phyloP scores from a whole-genome alignment of 192 early-diverging fungal species.

The Backusella circina region DNA sequence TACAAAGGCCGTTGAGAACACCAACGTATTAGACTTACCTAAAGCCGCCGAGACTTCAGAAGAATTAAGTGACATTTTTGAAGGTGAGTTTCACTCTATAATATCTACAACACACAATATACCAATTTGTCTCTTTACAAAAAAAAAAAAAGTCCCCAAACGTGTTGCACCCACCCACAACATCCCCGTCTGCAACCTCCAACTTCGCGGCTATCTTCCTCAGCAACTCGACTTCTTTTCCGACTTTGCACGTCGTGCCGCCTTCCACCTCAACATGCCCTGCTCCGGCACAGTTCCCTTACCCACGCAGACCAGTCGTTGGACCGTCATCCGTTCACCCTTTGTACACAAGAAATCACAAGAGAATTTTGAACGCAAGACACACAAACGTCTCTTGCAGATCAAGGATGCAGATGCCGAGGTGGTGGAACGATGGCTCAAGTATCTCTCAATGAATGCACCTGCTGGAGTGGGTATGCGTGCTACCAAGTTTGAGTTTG shows the following conservation, averaged over 20 bases:
- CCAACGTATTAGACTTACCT: constrained; percentile 4
- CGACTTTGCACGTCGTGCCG: constrained; percentile 82
- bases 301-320: constrained; percentile 69
- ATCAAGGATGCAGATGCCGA: constrained; percentile 75
- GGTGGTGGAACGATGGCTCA: constrained; percentile 70
- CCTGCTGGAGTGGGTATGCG: constrained; percentile 85
- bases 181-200: constrained; percentile 70
- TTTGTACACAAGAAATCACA: constrained; percentile 96
- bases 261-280: constrained; percentile 68
- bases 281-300: constrained; percentile 68
- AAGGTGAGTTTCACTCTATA: constrained; percentile 8
- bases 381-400: constrained; percentile 77
- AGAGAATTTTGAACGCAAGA: constrained; percentile 94
- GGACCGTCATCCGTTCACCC: constrained; percentile 88
- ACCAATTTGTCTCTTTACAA: too few species aligned
- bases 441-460: constrained; percentile 77
- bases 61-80: constrained; percentile 15
- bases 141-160: constrained; percentile 42
- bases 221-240: constrained; percentile 85
- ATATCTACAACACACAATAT: too few species aligned
- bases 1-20: background rate
- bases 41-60: background rate
- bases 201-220: constrained; percentile 75
- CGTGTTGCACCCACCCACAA: constrained; percentile 58
- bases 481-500: constrained; percentile 69